Base-by-base conservation (phyloP, 1,139 yeast genomes). In the Taphrina confusa region DNA sequence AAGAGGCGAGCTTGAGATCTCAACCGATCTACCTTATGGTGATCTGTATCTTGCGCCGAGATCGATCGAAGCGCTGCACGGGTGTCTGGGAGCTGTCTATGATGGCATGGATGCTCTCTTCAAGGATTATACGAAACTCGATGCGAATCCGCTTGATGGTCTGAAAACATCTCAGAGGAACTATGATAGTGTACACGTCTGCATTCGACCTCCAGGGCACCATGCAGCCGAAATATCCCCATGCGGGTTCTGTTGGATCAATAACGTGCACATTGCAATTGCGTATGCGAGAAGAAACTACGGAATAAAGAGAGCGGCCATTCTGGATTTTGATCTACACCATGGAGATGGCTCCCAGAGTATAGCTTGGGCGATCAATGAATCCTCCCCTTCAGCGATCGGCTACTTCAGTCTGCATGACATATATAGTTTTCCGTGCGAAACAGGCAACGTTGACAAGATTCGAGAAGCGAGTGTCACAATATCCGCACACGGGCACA, bases 281-380 rank as follows among this genome's bases (percentile, higher is more conserved):
- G 94, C 87, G 68, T 88, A 88, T 69, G 95, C 95, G 0, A 80
- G 78, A 63, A 81, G 77, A 57, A 72, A 75, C 12, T 80, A 85
- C 68, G 83, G 78, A 1, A 82, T 88, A 1, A 84, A 92, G 0
- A 95, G 88, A 72, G 90, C 90, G 16, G 92, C 86, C 0, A 85
- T 88, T 27, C 74, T 88, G 36, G 96, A 88, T 70, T 85, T 88
- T 64, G 96, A 88, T 71, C 76, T 88, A 56, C 96, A 88, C 69
- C 96, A 88, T 69, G 96, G 96, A n/a, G 96, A 88, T 71, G 96
- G 96, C 3, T 81, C 88, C 4, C 96, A 88, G 68, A 95, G 87
- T 71, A 85, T 88, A 27, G 84, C 94, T 66, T 87, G 92, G 91
- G 85, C 84, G 67, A 76, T 87, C 18, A 45, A 37, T 31, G 60